phyloP scores from a whole-genome alignment of 129 eudicot genomes.

The Gnaphalium uliginosum region DNA sequence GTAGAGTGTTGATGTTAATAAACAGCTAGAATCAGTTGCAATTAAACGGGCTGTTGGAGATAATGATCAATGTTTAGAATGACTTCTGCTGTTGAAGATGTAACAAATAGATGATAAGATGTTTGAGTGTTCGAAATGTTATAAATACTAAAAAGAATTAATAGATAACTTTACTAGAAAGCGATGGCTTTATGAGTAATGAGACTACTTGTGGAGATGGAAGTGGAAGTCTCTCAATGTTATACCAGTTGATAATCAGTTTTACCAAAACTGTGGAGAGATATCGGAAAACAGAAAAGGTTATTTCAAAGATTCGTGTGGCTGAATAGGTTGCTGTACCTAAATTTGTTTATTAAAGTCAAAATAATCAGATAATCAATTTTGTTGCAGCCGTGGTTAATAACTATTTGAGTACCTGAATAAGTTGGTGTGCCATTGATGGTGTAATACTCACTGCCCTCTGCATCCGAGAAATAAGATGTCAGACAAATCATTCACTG shows the following conservation, averaged over 20 bases:
- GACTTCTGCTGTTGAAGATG: not conserved
- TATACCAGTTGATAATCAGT: not conserved
- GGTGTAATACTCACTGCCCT: conserved; percentile 86
- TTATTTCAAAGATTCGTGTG: not conserved
- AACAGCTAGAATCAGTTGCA: not conserved
- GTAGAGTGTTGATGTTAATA: not conserved
- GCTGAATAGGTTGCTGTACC: not conserved
- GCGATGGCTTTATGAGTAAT: not conserved
- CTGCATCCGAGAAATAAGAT: conserved; percentile 39
- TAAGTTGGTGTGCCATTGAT: conserved; percentile 79
- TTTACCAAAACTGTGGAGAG: not conserved
- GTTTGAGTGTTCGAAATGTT: not conserved
- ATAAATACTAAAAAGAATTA: not conserved
- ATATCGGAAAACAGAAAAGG: too few relatives aligned
- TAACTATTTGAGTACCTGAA: conserved; percentile 48
- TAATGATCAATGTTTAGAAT: not conserved
- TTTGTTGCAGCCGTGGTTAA: not conserved
- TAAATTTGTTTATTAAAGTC: not conserved
- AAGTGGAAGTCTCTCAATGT: not conserved
- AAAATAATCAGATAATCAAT: not conserved
- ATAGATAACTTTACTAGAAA: not conserved
- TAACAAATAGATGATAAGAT: not conserved
- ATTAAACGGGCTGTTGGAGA: not conserved
- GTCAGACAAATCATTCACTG: not conserved
- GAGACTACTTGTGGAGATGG: not conserved